Evolutionary conservation across 768 basidiomycete species (phyloP).

Genomic region (Pisolithus sp.): DNA sequence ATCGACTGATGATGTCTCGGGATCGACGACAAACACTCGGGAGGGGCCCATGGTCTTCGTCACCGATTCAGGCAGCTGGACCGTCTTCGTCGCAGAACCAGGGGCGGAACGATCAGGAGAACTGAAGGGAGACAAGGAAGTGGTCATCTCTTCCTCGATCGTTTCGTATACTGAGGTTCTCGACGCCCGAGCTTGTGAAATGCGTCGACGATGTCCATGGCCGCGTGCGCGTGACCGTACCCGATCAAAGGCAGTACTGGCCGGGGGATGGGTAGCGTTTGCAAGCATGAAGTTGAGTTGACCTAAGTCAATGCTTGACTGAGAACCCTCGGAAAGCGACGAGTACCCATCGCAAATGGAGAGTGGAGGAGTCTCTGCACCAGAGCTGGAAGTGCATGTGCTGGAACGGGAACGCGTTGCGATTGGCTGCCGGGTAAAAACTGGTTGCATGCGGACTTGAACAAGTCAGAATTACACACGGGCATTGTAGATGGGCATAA

Average conservation of each 20-base stretch:
- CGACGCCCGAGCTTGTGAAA: slow-evolving; percentile 57
- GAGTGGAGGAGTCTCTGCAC: slow-evolving; percentile 64
- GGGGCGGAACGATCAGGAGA: slow-evolving; percentile 18
- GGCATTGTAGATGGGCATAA: not conserved
- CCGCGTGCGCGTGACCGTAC: slow-evolving; percentile 44
- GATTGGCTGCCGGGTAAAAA: slow-evolving; percentile 56
- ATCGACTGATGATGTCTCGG: slow-evolving; percentile 44
- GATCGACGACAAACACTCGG: slow-evolving; percentile 50
- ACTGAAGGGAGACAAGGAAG: slow-evolving; percentile 18
- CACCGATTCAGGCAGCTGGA: slow-evolving; percentile 3
- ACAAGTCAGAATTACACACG: slow-evolving; percentile 5
- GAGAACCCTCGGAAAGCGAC: slow-evolving; percentile 59
- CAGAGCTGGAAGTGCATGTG: slow-evolving; percentile 63
- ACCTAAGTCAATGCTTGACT: slow-evolving; percentile 70
- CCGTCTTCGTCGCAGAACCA: slow-evolving; percentile 28
- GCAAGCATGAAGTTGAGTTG: slow-evolving; percentile 53
- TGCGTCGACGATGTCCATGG: slow-evolving; percentile 64
- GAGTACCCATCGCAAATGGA: slow-evolving; percentile 65
- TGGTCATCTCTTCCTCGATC: slow-evolving; percentile 63
- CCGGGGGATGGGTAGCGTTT: slow-evolving; percentile 46
- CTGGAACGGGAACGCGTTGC: slow-evolving; percentile 56
- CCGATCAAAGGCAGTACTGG: slow-evolving; percentile 36
- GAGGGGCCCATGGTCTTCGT: slow-evolving; percentile 26
- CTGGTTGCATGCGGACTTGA: slow-evolving; percentile 41
- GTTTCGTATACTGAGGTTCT: slow-evolving; percentile 73